These are phyloP conservation scores for Letharia columbiana DNA, from an alignment of 495 filamentous ascomycete species.

Conservation along the genomic window DNA sequence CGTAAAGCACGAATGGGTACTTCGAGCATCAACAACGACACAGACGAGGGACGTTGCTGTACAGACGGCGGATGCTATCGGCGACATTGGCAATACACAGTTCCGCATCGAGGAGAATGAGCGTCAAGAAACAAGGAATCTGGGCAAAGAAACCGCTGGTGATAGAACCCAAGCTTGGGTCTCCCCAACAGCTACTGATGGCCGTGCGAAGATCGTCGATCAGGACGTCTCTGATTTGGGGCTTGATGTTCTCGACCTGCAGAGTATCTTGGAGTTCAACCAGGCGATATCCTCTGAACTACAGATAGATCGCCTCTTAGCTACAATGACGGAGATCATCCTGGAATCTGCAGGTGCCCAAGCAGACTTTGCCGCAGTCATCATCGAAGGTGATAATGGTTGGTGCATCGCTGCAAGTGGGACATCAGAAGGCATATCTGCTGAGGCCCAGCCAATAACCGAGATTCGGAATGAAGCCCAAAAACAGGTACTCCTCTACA, in stretches of 20 bases:
- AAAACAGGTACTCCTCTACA: constrained; percentile 72
- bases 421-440: constrained; percentile 36
- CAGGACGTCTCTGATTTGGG: constrained; percentile 21
- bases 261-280: constrained; percentile 77
- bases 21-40: constrained; percentile 55
- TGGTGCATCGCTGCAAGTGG: constrained; percentile 76
- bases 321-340: constrained; percentile 87
- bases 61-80: constrained; percentile 55
- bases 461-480: constrained; percentile 58
- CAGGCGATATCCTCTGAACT: constrained; percentile 88
- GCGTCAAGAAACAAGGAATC: constrained; percentile 37
- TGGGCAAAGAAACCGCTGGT: constrained; percentile 43
- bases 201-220: neutral
- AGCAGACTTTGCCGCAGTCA: constrained; percentile 70
- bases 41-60: constrained; percentile 60
- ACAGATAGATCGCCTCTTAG: constrained; percentile 71
- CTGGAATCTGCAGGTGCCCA: constrained; percentile 72
- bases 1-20: constrained; percentile 42
- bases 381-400: constrained; percentile 57
- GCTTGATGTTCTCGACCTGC: constrained; percentile 74
- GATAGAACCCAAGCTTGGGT: constrained; percentile 61
- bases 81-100: constrained; percentile 35
- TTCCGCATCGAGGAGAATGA: constrained; percentile 51
- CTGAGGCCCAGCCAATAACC: constrained; percentile 49
- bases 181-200: constrained; percentile 22